Evolutionary conservation across 2,329 filamentous ascomycete genomes (phyloP).

Genomic region (Ustulina deusta): DNA sequence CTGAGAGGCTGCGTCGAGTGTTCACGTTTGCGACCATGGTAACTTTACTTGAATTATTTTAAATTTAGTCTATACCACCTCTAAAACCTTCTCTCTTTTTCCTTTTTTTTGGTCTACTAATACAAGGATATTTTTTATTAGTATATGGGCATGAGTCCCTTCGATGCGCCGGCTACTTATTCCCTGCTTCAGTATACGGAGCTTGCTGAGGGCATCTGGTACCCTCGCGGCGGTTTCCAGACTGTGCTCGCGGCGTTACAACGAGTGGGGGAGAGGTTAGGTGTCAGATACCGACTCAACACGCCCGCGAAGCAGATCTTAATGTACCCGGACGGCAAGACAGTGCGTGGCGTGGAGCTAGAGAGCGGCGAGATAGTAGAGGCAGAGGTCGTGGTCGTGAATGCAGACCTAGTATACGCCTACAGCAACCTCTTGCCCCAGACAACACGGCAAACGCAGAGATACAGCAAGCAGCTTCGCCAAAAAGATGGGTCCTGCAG

Average conservation of each 20-base stretch:
- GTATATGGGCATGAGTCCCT: slow-evolving; percentile 86
- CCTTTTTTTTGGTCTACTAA: too few relatives aligned
- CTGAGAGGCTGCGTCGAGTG: slow-evolving; percentile 74
- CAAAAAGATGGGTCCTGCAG: slow-evolving; percentile 73
- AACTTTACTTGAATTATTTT: too few relatives aligned
- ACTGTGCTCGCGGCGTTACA: slow-evolving; percentile 72
- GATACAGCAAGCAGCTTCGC: slow-evolving; percentile 55
- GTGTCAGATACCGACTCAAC: slow-evolving; percentile 72
- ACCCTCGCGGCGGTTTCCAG: slow-evolving; percentile 78
- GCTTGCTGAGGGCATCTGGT: slow-evolving; percentile 81
- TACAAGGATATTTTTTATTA: too few relatives aligned
- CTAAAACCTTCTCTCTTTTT: too few relatives aligned
- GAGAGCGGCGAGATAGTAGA: slow-evolving; percentile 67
- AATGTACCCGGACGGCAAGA: slow-evolving; percentile 63
- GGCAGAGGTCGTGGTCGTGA: slow-evolving; percentile 76
- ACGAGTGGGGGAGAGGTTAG: slow-evolving; percentile 69
- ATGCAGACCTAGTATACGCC: slow-evolving; percentile 80
- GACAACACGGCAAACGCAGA: slow-evolving; percentile 42
- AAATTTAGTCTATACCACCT: too few relatives aligned
- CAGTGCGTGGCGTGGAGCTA: slow-evolving; percentile 70
- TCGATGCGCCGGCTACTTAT: slow-evolving; percentile 80
- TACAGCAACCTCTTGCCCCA: slow-evolving; percentile 76
- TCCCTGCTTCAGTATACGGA: slow-evolving; percentile 80
- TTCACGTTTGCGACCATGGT: slow-evolving; percentile 86
- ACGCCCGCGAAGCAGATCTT: slow-evolving; percentile 68